These are phyloP conservation scores for Eragrostis nindensis DNA, from an alignment of 176 grass and related monocot species.

Conservation along the genomic window DNA sequence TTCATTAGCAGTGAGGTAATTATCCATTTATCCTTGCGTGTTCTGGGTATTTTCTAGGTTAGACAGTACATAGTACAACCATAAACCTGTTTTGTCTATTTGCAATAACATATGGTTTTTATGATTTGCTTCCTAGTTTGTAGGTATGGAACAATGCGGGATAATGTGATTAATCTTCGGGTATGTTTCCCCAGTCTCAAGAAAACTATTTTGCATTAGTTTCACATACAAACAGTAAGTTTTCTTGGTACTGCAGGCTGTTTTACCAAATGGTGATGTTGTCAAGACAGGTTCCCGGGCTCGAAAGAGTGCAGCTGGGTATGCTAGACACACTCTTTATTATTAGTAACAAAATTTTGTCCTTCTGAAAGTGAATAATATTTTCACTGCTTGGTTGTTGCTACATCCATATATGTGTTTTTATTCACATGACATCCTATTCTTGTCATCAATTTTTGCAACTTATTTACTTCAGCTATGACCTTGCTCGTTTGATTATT, in stretches of 20 bases:
- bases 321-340: constrained; percentile 39
- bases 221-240: constrained; percentile 23
- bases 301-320: constrained; percentile 98
- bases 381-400: constrained; percentile 27
- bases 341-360: background rate
- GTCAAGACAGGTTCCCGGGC: constrained; percentile 87
- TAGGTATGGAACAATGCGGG: constrained; percentile 99
- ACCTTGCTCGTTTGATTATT: constrained; percentile 90
- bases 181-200: constrained; percentile 43
- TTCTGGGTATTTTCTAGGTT: constrained; percentile 30
- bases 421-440: background rate
- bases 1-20: constrained; percentile 99
- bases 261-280: constrained; percentile 93
- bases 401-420: constrained; percentile 23
- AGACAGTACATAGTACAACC: background rate
- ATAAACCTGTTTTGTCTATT: constrained; percentile 26
- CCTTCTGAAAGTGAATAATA: constrained; percentile 1
- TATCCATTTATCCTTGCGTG: constrained; percentile 44
- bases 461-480: constrained; percentile 64
- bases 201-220: constrained; percentile 22
- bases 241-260: constrained; percentile 57
- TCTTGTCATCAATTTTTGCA: constrained; percentile 3
- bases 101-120: constrained; percentile 44
- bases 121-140: constrained; percentile 77
- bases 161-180: constrained; percentile 95